phyloP scores from a whole-genome alignment of 2,329 filamentous ascomycete species.

The Oidium heveae region DNA sequence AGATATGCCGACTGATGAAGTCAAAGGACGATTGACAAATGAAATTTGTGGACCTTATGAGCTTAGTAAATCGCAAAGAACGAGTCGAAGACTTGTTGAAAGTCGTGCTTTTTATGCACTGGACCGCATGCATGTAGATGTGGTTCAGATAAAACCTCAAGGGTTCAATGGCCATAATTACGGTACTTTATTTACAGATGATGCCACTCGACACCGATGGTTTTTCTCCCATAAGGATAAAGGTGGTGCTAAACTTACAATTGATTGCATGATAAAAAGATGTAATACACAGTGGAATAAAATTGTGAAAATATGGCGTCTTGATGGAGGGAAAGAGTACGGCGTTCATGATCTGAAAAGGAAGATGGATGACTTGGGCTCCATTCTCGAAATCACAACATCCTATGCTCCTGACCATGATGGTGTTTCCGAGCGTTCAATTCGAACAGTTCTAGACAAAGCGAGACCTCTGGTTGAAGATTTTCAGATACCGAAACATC shows the following conservation, averaged over 20 bases:
- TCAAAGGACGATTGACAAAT: not conserved
- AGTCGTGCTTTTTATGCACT: not conserved
- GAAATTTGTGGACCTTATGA: not conserved
- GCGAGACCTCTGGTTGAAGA: not conserved
- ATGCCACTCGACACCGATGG: not conserved
- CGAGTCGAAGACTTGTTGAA: not conserved
- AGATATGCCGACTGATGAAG: not conserved
- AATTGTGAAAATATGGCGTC: not conserved
- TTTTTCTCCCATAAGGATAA: not conserved
- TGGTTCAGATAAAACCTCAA: not conserved
- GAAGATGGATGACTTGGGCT: not conserved
- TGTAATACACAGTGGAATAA: not conserved
- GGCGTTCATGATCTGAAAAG: not conserved
- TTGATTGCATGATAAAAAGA: not conserved
- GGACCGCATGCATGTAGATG: not conserved
- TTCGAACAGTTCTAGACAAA: not conserved
- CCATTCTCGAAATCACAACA: conserved; percentile 1
- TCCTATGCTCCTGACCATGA: not conserved
- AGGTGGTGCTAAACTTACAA: not conserved
- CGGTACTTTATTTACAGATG: not conserved
- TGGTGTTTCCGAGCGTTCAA: not conserved
- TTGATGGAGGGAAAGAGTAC: not conserved
- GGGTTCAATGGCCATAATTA: not conserved
- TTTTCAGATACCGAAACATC: not conserved
- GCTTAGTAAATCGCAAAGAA: not conserved